Percentiles rank a stretch among this genome's conserved stretches.
These are phyloP conservation scores for Zygosaccharomyces lentus DNA, from an alignment of 805 yeast genomes.

Conservation along the genomic window DNA sequence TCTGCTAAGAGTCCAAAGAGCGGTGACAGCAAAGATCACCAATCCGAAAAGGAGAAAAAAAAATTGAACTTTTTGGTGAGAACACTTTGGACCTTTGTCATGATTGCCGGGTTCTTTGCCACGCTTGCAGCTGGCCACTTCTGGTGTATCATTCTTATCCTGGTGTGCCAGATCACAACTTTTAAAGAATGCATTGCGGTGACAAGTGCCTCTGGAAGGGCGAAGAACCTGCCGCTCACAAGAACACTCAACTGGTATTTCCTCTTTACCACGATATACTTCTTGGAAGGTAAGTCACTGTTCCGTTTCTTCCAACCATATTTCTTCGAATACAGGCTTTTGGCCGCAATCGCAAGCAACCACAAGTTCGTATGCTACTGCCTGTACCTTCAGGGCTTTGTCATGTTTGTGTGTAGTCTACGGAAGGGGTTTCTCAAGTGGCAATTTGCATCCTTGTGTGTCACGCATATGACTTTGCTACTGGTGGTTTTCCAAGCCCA, in stretches of 20 bases:
- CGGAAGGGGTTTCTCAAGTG: constrained; percentile 85
- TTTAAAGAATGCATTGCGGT: constrained; percentile 91
- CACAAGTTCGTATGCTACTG: constrained; percentile 83
- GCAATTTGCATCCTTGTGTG: constrained; percentile 90
- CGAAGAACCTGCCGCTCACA: constrained; percentile 77
- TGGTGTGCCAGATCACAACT: constrained; percentile 72
- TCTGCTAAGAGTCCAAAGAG: neutral
- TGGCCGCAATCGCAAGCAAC: constrained; percentile 62
- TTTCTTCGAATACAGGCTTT: constrained; percentile 32
- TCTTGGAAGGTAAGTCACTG: constrained; percentile 80
- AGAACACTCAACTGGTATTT: constrained; percentile 90
- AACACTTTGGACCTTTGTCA: constrained; percentile 88
- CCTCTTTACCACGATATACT: constrained; percentile 79
- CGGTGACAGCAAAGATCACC: neutral
- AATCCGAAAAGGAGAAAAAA: constrained; percentile 21
- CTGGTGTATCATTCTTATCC: constrained; percentile 67
- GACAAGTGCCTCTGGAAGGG: constrained; percentile 71
- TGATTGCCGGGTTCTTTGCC: constrained; percentile 71
- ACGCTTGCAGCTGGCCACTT: constrained; percentile 80
- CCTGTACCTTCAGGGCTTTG: constrained; percentile 80
- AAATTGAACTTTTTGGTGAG: constrained; percentile 60
- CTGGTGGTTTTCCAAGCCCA: constrained; percentile 93
- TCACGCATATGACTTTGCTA: constrained; percentile 88
- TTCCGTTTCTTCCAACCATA: constrained; percentile 59
- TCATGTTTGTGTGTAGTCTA: constrained; percentile 82